These are phyloP conservation scores for Geotrichum reessii DNA, from an alignment of 1,139 yeast species.

Conservation along the genomic window DNA sequence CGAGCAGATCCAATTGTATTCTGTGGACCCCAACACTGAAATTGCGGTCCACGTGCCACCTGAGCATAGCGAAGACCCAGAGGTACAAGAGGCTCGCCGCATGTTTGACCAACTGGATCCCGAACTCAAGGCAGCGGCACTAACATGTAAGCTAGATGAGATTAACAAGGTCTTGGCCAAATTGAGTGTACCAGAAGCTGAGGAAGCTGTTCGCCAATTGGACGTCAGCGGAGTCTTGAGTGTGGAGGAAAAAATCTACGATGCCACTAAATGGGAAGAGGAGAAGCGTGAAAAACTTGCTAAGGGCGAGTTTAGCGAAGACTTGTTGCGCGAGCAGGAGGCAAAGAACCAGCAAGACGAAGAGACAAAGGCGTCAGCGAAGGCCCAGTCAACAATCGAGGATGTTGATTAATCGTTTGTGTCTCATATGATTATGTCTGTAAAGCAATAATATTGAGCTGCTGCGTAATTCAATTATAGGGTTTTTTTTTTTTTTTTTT, in stretches of 20 bases:
- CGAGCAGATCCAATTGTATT: conserved; percentile 78
- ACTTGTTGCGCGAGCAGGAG: conserved; percentile 12
- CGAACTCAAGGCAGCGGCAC: conserved; percentile 70
- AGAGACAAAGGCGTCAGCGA: conserved; percentile 20
- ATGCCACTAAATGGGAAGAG: conserved; percentile 60
- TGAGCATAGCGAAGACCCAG: conserved; percentile 40
- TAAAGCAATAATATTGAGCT: neutral
- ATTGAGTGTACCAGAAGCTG: conserved; percentile 77
- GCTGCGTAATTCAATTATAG: neutral
- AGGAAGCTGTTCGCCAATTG: conserved; percentile 62
- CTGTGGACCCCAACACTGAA: conserved; percentile 79
- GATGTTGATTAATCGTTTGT: conserved; percentile 14
- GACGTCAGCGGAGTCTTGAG: conserved; percentile 81
- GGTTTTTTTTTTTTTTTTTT: neutral
- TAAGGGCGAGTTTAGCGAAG: conserved; percentile 16
- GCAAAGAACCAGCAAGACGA: conserved; percentile 37
- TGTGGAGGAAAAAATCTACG: conserved; percentile 68
- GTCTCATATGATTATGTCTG: neutral
- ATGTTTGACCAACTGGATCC: conserved; percentile 38
- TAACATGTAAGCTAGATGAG: conserved; percentile 62
- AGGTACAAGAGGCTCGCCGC: conserved; percentile 46
- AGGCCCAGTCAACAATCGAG: conserved; percentile 15
- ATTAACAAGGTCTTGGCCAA: conserved; percentile 78
- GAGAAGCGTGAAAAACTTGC: conserved; percentile 34
- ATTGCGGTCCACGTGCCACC: conserved; percentile 69